Conservation (phyloP, 2,329 filamentous ascomycete genomes). For the Diaporthe sp. region DNA sequence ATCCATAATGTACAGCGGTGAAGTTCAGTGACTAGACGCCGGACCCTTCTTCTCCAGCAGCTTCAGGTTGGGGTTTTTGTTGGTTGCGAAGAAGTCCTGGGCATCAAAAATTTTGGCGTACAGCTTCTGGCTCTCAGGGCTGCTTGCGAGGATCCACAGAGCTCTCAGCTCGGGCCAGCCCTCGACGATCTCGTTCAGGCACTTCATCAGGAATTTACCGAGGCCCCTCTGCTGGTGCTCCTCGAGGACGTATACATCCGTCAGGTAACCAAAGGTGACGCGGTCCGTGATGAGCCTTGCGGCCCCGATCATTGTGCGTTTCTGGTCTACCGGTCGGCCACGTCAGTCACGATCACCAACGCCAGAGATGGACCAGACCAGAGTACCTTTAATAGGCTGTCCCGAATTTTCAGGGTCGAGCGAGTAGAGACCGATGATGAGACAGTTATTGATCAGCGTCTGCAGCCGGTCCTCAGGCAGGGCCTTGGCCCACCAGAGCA, state of each 20-base stretch:
- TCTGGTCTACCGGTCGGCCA: neutral
- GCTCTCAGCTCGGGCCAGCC: conserved; percentile 72
- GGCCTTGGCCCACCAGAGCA: conserved; percentile 72
- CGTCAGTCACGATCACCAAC: neutral
- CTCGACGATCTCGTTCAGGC: conserved; percentile 68
- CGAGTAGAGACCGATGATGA: conserved; percentile 71
- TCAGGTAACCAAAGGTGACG: conserved; percentile 77
- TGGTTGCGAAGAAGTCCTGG: conserved; percentile 42
- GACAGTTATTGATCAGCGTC: conserved; percentile 68
- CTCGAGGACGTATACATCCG: conserved; percentile 76
- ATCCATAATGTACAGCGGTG: neutral
- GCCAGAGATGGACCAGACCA: neutral
- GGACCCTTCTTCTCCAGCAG: conserved; percentile 58
- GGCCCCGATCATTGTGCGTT: conserved; percentile 62
- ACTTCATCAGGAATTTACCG: conserved; percentile 74
- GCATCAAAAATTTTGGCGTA: conserved; percentile 64
- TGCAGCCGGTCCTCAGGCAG: conserved; percentile 63
- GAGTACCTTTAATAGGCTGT: conserved; percentile 39
- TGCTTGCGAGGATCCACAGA: conserved; percentile 66
- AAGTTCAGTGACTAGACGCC: conserved; percentile 39
- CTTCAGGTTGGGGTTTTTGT: conserved; percentile 30
- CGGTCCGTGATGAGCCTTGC: conserved; percentile 78
- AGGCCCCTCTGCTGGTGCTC: conserved; percentile 73
- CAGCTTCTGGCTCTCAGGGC: conserved; percentile 52
- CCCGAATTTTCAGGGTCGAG: conserved; percentile 35